Percentiles rank a stretch among this genome's conserved stretches.
Conservation (phyloP, 2,329 filamentous ascomycete species). For the Tolypocladium guangdongense region DNA sequence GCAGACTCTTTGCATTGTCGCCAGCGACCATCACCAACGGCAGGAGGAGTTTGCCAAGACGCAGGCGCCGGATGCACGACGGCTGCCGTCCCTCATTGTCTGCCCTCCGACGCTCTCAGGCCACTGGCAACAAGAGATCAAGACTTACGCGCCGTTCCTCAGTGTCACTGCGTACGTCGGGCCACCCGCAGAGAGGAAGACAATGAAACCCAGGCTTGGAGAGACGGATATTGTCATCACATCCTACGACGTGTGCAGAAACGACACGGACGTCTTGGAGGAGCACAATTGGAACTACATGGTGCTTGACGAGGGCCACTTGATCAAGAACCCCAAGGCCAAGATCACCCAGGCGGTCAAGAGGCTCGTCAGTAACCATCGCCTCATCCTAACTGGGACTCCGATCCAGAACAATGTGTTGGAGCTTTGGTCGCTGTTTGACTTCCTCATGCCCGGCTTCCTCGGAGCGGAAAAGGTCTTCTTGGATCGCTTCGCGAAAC, state of each 20-base stretch:
- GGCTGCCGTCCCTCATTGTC: slow-evolving; percentile 82
- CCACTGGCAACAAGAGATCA: slow-evolving; percentile 98
- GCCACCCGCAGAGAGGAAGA: slow-evolving; percentile 67
- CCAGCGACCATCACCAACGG: slow-evolving; percentile 90
- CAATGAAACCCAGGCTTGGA: slow-evolving; percentile 56
- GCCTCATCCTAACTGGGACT: slow-evolving; percentile 90
- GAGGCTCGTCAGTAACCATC: slow-evolving; percentile 79
- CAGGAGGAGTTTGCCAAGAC: slow-evolving; percentile 85
- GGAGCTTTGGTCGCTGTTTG: slow-evolving; percentile 94
- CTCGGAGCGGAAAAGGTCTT: slow-evolving; percentile 93
- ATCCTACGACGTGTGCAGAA: slow-evolving; percentile 95
- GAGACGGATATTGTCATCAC: slow-evolving; percentile 90
- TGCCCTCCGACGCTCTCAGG: slow-evolving; percentile 94
- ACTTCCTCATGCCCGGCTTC: slow-evolving; percentile 98
- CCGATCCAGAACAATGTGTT: slow-evolving; percentile 97
- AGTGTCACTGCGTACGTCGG: slow-evolving; percentile 85
- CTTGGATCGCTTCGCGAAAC: slow-evolving; percentile 86
- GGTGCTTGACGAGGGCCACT: slow-evolving; percentile 90
- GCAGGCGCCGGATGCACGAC: slow-evolving; percentile 63
- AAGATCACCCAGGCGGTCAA: slow-evolving; percentile 95
- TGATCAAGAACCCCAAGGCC: slow-evolving; percentile 97
- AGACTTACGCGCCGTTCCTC: slow-evolving; percentile 89
- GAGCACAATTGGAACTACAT: slow-evolving; percentile 94
- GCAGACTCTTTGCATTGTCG: slow-evolving; percentile 95
- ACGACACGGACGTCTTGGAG: slow-evolving; percentile 77